Evolutionary conservation across 2,329 filamentous ascomycete species (phyloP), one percentile per base, ranked within the genome.

Genomic region (Cladosporium sp.): DNA sequence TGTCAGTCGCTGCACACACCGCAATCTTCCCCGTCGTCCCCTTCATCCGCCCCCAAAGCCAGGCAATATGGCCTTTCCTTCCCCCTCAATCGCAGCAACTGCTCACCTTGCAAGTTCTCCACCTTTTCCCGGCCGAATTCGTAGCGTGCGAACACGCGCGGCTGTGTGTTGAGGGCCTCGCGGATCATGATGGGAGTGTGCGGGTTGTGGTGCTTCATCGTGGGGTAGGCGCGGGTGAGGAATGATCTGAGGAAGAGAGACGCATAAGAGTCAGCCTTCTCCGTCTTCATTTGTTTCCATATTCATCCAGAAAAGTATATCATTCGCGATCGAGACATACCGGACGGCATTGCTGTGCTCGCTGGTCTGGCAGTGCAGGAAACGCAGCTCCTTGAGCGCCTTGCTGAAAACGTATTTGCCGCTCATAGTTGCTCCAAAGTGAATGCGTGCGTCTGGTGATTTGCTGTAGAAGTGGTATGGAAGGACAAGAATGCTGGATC

Each of bases 201-300:
- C 51, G 93, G 93, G 77, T 99, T 99, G 80, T 92, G 88, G 80
- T 95, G 95, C 84, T 99, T 99, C 92, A 99, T 97, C 54, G 88
- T 93, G 41, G 93, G 93, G 73, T 99, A 99, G 60, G 90, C 85
- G 69, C 89, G 84, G 58, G 85, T 86, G 60, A 99, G 80, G 75
- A 99, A 99, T 24, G 87, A 85, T 71, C 93, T 96, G 45, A 19
- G 41, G 13, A 27, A 22, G 39, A 27, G 5, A 27, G 22, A 27
- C 9, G 22, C 7, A 30, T 12, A 30, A 30, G 7, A 30, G 27
- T 30, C 27, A 7, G 27, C 12, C 12, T 7, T 30, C 27, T 30
- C 12, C 27, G 27, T 43, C 19, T n/a, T 24, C 6, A 12, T 27
- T 27, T 27, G 22, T 4, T 4, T 27, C 5, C 9, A 9, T 9